Base-by-base conservation (phyloP, 495 filamentous ascomycete genomes). In the Hyaloscypha bicolor region DNA sequence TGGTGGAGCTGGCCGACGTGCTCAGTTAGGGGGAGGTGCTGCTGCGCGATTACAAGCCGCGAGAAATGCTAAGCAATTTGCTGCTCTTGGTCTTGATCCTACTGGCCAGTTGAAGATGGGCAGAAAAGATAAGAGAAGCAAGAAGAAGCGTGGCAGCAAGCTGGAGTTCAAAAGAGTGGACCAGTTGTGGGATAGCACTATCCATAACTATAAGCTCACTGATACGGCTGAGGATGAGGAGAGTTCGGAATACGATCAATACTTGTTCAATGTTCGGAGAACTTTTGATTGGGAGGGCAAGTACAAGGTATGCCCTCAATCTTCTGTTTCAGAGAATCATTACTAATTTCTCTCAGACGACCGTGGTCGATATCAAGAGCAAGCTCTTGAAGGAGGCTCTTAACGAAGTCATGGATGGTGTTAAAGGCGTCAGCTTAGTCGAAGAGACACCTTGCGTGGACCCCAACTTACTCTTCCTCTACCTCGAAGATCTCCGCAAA, bases 221-320 rank as follows among this genome's bases (percentile, higher is more conserved):
- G 92, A 94, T 73, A 94, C 90, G 14, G 86, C 89, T 19, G 88
- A 94, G 66, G 87, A 91, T 63, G 79, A 83, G 2, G 84, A 86
- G 60, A 88, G 87, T 31, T 86, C 92, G 48, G 89, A 95, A 69
- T 96, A 92, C 74, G 89, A 94, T 69, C 86, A 94, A 66, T 95
- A 90, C 74, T 83, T 94, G 55, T 97, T 97, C 78, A 93, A 91
- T 35, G 91, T 96, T 12, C 87, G 93, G 51, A 87, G 93, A 63
- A 90, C 87, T 60, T 96, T 96, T 73, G 88, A 93, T 73, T 94
- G 90, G 88, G 91, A 97, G 72, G 91, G 93, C 69, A 94, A 94
- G 73, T 94, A 93, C 73, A 79, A 85, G 66, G 84, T 0, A 21
- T 45, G 60, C 60, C 9, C 21, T 61, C 22, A 30, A 14, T 39